Evolutionary conservation across 257 asterid genomes (phyloP), one percentile per base, ranked within the genome.

Genomic region (Solanum raphanifolium): DNA sequence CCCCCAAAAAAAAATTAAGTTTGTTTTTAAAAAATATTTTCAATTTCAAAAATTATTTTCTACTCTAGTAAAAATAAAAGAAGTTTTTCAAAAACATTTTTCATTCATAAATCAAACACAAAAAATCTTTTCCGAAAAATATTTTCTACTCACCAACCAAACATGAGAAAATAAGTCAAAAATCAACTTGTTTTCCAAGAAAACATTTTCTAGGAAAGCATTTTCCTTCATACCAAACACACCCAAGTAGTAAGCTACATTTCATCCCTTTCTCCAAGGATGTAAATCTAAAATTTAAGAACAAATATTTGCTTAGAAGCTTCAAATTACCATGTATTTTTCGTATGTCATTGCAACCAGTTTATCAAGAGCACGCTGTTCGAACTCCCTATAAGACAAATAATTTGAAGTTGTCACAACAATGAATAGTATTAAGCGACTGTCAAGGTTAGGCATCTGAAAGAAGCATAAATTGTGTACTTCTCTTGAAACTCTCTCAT

Each of bases 311-410:
- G 39, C 75, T 88, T 87, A 86, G 84, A 83, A 87, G 69, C 84
- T 76, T 89, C 89, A 68, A 82, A 88, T 92, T 94, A 96, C 99
- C 99, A 95, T 95, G 91, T 95, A 95, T 86, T 95, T 95, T 89
- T 93, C 95, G 83, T 95, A 96, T 86, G 96, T 98, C 95, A 95
- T 96, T 87, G 58, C 94, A 83, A 93, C 93, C 62, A 96, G 97
- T 90, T 95, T 94, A 89, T 94, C 94, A 90, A 96, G 94, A 78
- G 98, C 98, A 39, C 35, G 88, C 89, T 82, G 93, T 93, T 95
- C 98, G 76, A 95, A 96, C 84, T 93, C 95, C 94, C 99, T 96
- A 87, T 34, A 90, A 87, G 46, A 90, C 58, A 84, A 88, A 90
- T 73, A 84, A 90, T 66, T 88, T 69, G 76, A 68, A 68, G 89